These are phyloP conservation scores for Herpotrichia juniperi DNA, from an alignment of 2,329 filamentous ascomycete genomes.

Conservation along the genomic window DNA sequence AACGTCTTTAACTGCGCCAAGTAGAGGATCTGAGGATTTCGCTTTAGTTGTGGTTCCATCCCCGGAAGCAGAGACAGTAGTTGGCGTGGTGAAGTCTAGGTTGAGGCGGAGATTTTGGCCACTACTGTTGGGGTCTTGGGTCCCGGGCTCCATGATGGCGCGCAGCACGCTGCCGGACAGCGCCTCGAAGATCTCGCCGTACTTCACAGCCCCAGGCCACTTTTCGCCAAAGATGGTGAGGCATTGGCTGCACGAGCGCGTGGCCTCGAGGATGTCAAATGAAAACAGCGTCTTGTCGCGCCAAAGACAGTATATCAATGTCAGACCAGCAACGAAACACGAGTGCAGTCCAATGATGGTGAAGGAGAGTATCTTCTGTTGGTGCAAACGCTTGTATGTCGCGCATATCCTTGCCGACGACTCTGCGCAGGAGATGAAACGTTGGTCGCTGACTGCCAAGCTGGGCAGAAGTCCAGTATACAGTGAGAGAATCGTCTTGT, in stretches of 20 bases:
- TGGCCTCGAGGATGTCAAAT: slow-evolving; percentile 32
- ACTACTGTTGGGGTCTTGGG: background rate
- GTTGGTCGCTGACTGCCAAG: slow-evolving; percentile 22
- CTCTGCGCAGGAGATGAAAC: slow-evolving; percentile 28
- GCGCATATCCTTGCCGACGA: slow-evolving; percentile 31
- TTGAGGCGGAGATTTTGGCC: slow-evolving; percentile 9
- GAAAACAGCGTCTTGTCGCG: slow-evolving; percentile 28
- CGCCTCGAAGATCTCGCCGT: slow-evolving; percentile 34
- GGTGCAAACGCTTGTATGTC: slow-evolving; percentile 29
- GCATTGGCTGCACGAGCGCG: slow-evolving; percentile 29
- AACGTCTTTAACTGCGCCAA: slow-evolving; percentile 33
- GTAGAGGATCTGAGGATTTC: slow-evolving; percentile 14
- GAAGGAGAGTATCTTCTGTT: slow-evolving; percentile 31
- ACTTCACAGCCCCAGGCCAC: slow-evolving; percentile 33
- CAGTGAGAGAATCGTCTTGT: slow-evolving; percentile 32
- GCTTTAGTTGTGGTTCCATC: background rate
- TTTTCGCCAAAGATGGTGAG: slow-evolving; percentile 34
- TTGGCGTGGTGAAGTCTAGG: slow-evolving; percentile 8
- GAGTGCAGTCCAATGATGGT: slow-evolving; percentile 35
- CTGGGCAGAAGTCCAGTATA: slow-evolving; percentile 28
- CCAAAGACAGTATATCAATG: slow-evolving; percentile 35
- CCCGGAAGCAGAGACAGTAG: background rate
- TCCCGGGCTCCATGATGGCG: slow-evolving; percentile 15
- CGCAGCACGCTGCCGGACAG: slow-evolving; percentile 26
- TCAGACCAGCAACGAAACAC: slow-evolving; percentile 33